A percentile compares a stretch with the other conserved stretches of the same genome.
phyloP scores from a whole-genome alignment of 257 asterid species.

The Rehmannia glutinosa region DNA sequence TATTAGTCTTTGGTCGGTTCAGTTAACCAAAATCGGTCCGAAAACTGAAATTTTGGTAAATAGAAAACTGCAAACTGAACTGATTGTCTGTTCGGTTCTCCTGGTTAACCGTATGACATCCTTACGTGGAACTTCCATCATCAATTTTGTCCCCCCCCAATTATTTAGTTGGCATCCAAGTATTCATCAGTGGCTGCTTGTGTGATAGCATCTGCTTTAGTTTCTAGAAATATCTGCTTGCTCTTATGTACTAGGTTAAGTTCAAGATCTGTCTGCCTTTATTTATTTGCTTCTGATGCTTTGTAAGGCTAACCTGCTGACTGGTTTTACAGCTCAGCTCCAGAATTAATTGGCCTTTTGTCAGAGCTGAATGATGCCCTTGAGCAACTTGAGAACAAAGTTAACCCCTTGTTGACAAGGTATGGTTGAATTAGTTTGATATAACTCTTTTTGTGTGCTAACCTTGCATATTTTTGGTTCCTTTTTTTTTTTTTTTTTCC shows the following conservation, averaged over 20 bases:
- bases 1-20: too few relatives aligned
- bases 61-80: too few relatives aligned
- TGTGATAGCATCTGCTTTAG: constrained; percentile 3
- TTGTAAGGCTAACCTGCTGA: constrained; percentile 8
- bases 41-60: too few relatives aligned
- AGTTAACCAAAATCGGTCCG: too few relatives aligned
- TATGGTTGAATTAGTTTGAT: constrained; percentile 20
- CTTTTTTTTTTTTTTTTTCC: neutral
- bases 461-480: neutral
- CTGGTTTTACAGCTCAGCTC: constrained; percentile 76
- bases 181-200: constrained; percentile 2
- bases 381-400: constrained; percentile 73
- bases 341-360: constrained; percentile 83
- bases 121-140: neutral
- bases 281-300: neutral
- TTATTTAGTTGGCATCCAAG: neutral
- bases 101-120: too few relatives aligned
- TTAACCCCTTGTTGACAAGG: constrained; percentile 73
- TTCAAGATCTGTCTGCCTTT: neutral
- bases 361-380: constrained; percentile 75
- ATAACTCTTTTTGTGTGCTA: neutral
- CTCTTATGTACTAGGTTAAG: neutral
- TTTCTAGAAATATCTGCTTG: constrained; percentile 3
- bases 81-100: too few relatives aligned
- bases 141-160: neutral